Evolutionary conservation across 805 yeast genomes (phyloP).

Genomic region (Saturnispora dispora): DNA sequence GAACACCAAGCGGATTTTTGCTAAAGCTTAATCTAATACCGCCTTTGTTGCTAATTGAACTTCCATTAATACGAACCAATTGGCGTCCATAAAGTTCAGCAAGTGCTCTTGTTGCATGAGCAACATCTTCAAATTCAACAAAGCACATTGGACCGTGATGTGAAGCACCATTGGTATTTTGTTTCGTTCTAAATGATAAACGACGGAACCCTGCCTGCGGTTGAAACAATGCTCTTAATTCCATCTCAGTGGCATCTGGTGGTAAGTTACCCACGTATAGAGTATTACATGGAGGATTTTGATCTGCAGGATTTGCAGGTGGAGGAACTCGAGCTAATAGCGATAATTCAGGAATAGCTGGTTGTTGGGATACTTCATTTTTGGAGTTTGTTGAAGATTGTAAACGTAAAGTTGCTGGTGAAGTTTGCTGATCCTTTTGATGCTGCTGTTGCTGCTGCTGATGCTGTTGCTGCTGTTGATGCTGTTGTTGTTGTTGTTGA

Average conservation of each 20-base stretch:
- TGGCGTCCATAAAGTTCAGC: conserved; percentile 92
- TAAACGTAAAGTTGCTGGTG: conserved; percentile 1
- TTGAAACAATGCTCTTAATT: conserved; percentile 76
- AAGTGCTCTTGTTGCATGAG: conserved; percentile 84
- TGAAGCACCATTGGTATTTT: conserved; percentile 26
- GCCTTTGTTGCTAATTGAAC: conserved; percentile 46
- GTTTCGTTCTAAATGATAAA: conserved; percentile 80
- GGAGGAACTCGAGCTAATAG: conserved; percentile 75
- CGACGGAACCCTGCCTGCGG: conserved; percentile 90
- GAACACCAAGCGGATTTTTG: conserved; percentile 93
- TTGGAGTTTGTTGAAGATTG: background rate
- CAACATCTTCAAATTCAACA: conserved; percentile 96
- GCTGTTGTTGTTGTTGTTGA: background rate
- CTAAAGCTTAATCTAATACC: conserved; percentile 92
- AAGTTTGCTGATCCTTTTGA: conserved; percentile 8
- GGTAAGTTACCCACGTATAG: conserved; percentile 95
- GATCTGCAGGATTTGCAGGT: conserved; percentile 97
- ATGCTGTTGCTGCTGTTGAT: too few relatives aligned
- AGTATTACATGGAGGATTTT: conserved; percentile 97
- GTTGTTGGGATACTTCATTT: conserved; percentile 10
- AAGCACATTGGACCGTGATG: conserved; percentile 98
- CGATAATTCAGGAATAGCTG: conserved; percentile 50
- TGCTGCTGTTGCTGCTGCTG: conserved; percentile 12
- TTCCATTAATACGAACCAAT: conserved; percentile 66
- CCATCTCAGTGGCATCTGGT: conserved; percentile 93